These are phyloP conservation scores for Apiotrichum montevideense DNA, from an alignment of 1,284 basidiomycete species.

Conservation along the genomic window DNA sequence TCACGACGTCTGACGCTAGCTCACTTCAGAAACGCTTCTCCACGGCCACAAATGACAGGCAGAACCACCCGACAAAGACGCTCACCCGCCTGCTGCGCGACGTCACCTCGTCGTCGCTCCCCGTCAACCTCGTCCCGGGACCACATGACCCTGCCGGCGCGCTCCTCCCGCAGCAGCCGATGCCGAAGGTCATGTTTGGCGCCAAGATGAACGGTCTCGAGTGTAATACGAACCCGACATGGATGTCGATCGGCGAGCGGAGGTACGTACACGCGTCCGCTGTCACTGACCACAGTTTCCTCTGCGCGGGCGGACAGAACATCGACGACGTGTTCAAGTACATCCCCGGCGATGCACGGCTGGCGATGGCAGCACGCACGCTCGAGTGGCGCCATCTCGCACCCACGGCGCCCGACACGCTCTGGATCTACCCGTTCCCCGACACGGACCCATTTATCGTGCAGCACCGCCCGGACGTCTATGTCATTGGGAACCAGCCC, in stretches of 20 bases:
- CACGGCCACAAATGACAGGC: constrained; percentile 50
- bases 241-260: constrained; percentile 56
- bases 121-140: constrained; percentile 79
- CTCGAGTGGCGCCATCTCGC: constrained; percentile 93
- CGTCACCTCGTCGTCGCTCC: constrained; percentile 59
- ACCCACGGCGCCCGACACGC: constrained; percentile 94
- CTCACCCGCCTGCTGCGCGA: constrained; percentile 70
- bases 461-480: constrained; percentile 74
- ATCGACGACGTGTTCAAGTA: constrained; percentile 95
- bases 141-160: constrained; percentile 77
- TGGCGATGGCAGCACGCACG: constrained; percentile 70
- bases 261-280: constrained; percentile 44
- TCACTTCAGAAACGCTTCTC: constrained; percentile 48
- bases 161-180: constrained; percentile 86
- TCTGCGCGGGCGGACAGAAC: constrained; percentile 85
- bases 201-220: constrained; percentile 59
- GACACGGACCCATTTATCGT: constrained; percentile 85
- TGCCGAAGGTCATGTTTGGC: constrained; percentile 88
- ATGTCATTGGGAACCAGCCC: constrained; percentile 88
- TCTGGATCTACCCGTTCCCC: constrained; percentile 94
- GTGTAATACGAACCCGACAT: constrained; percentile 85
- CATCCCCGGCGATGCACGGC: constrained; percentile 48
- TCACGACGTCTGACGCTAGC: constrained; percentile 24
- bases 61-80: constrained; percentile 64
- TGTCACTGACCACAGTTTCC: constrained; percentile 54